Evolutionary conservation across 768 basidiomycete genomes (phyloP).

Genomic region (Asterophora lycoperdoides): DNA sequence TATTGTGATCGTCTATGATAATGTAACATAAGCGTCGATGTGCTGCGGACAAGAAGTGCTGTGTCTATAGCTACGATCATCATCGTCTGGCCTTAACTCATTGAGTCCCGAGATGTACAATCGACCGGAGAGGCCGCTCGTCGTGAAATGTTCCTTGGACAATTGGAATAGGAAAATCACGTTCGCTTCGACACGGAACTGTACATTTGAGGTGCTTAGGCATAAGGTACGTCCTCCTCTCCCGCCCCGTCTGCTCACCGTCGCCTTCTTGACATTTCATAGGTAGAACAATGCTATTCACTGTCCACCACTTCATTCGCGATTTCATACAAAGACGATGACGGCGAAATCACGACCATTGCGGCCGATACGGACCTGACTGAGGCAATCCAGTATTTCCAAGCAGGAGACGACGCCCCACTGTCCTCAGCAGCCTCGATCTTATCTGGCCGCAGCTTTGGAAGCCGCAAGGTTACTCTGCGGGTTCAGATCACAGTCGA

Average conservation of each 20-base stretch:
- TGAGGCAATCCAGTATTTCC: conserved; percentile 87
- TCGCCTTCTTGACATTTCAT: conserved; percentile 1
- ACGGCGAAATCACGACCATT: conserved; percentile 71
- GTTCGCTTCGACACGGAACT: conserved; percentile 76
- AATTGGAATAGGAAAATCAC: conserved; percentile 69
- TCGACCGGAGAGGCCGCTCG: conserved; percentile 71
- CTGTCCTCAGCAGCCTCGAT: conserved; percentile 71
- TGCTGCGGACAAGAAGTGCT: conserved; percentile 12
- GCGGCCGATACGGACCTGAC: conserved; percentile 68
- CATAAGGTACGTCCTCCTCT: conserved; percentile 52
- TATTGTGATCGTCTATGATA: neutral
- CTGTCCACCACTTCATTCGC: conserved; percentile 65
- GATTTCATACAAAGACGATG: conserved; percentile 85
- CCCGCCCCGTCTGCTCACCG: conserved; percentile 1
- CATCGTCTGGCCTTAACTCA: conserved; percentile 2
- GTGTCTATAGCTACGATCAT: neutral
- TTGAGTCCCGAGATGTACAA: conserved; percentile 25
- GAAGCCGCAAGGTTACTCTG: conserved; percentile 69
- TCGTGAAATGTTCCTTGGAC: conserved; percentile 83
- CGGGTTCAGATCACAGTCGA: conserved; percentile 76
- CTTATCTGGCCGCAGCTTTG: conserved; percentile 64
- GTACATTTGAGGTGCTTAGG: conserved; percentile 70
- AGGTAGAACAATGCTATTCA: conserved; percentile 86
- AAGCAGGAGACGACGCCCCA: conserved; percentile 73
- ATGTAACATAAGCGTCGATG: neutral